Evolutionary conservation across 2,329 filamentous ascomycete genomes (phyloP), one percentile per base, ranked within the genome.

Genomic region (Pyrenophora teres): DNA sequence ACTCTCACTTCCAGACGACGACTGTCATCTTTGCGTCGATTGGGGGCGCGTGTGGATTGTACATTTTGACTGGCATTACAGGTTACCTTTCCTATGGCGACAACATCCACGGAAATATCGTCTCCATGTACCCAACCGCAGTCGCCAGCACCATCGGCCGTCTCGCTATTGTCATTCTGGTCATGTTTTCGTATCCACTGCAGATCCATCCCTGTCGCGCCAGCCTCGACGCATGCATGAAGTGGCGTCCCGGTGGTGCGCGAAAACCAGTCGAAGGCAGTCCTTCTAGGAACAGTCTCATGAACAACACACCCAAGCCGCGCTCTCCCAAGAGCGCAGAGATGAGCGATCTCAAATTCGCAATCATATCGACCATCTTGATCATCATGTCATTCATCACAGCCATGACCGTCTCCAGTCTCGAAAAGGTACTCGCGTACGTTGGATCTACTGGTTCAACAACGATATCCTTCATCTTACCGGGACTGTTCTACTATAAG

Each of bases 401-500:
- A 6, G 92, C 94, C 19, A 90, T 99, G 78, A 95, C 90, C 0
- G 92, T 99, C 3, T 89, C 86, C 16, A 94, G 88, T 10, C 82
- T 99, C 3, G 92, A 96, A 70, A 88, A 90, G 40, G 92, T 99
- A 0, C 82, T 99, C 0, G 93, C 94, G 0, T 99, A 97, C 63
- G 94, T 99, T 9, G 94, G 94, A 32, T 92, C 88, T 64, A 99
- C 94, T 0, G 94, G 94, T 46, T 93, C 88, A 44, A 99, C 94
- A 0, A 91, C 90, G 55, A 99, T 99, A 65, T 96, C 90, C 56
- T 99, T 99, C 72, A 97, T 99, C 60, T 81, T 99, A 0, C 94
- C 94, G 0, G 94, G 94, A 0, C 77, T 99, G 3, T 99, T 99
- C 74, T 99, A 97, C 75, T 99, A 97, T 78, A 97, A 97, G 76